Base-by-base conservation (phyloP, 2,329 filamentous ascomycete species). In the Trichoderma sp. region DNA sequence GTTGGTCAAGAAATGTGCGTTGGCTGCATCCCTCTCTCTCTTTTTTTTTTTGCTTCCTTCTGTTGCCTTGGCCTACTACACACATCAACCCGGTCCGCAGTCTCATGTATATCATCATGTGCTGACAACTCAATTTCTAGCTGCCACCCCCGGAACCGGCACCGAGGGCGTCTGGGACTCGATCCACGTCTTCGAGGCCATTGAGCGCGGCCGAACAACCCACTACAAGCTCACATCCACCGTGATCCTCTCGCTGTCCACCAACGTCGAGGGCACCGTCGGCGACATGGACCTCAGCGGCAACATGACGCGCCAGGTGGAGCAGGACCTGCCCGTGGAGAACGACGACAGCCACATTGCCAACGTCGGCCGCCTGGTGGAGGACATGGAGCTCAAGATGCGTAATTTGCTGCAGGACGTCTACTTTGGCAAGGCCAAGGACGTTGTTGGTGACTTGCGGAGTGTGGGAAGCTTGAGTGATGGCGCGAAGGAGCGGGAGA, bases 341-440 rank as follows among this genome's bases (percentile, higher is more conserved):
- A 92, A 91, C 78, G 95, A 98, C 82, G 92, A 92, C 76, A 94
- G 92, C 81, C 96, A 99, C 85, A 96, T 99, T 77, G 93, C 93
- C 77, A 99, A 99, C 82, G 93, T 98, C 73, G 96, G 96, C 71
- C 88, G 91, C 74, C 87, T 99, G 79, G 95, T 99, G 67, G 96
- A 99, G 86, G 96, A 99, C 82, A 98, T 99, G 96, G 96, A 99
- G 85, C 90, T 98, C 81, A 97, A 98, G 88, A 98, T 99, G 96
- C 90, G 96, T 75, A 99, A 99, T 82, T 82, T 98, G 82, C 85
- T 99, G 81, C 95, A 99, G 86, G 96, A 99, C 84, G 96, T 99
- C 64, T 99, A 99, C 85, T 99, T 99, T 83, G 96, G 96, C 80
- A 99, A 99, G 87, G 95, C 96, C 70, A 98, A 97, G 88, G 96